Evolutionary conservation across 2,329 filamentous ascomycete species (phyloP).

Genomic region (Ciborinia camelliae): DNA sequence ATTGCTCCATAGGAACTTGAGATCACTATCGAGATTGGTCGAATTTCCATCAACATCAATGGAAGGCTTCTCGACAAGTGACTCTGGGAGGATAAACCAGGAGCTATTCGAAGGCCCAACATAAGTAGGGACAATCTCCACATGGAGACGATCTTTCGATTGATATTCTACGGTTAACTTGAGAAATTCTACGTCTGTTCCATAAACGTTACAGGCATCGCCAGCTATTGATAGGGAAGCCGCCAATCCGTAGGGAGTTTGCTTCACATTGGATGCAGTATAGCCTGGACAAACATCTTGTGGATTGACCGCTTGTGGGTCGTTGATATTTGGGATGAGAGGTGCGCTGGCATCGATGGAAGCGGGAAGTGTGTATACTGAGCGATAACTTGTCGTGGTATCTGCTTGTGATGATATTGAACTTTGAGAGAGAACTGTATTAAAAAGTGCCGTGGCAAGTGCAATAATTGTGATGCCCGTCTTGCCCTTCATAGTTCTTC

Average conservation of each 20-base stretch:
- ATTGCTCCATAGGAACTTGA: slow-evolving; percentile 53
- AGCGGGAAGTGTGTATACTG: slow-evolving; percentile 47
- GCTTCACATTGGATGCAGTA: slow-evolving; percentile 56
- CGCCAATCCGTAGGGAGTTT: slow-evolving; percentile 54
- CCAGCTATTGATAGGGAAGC: slow-evolving; percentile 70
- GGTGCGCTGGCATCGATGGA: slow-evolving; percentile 45
- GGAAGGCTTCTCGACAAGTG: slow-evolving; percentile 46
- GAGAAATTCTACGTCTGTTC: slow-evolving; percentile 66
- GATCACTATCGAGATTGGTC: slow-evolving; percentile 48
- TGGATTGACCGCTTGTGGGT: slow-evolving; percentile 58
- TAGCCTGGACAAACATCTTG: slow-evolving; percentile 62
- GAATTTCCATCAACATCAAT: slow-evolving; percentile 41
- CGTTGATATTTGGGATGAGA: slow-evolving; percentile 60
- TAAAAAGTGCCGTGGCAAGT: slow-evolving; percentile 20
- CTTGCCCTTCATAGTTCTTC: slow-evolving; percentile 24
- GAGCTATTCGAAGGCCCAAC: slow-evolving; percentile 59
- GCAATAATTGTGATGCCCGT: slow-evolving; percentile 21
- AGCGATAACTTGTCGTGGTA: slow-evolving; percentile 26
- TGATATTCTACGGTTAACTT: slow-evolving; percentile 67
- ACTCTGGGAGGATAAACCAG: slow-evolving; percentile 64
- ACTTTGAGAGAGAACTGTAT: slow-evolving; percentile 22
- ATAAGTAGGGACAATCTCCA: slow-evolving; percentile 66
- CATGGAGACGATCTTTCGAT: slow-evolving; percentile 60
- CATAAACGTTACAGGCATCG: slow-evolving; percentile 71
- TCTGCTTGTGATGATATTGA: slow-evolving; percentile 20